A percentile compares a stretch with the other conserved stretches of the same genome.
phyloP scores from a whole-genome alignment of 805 yeast species.

The Suhomyces vadensis region DNA sequence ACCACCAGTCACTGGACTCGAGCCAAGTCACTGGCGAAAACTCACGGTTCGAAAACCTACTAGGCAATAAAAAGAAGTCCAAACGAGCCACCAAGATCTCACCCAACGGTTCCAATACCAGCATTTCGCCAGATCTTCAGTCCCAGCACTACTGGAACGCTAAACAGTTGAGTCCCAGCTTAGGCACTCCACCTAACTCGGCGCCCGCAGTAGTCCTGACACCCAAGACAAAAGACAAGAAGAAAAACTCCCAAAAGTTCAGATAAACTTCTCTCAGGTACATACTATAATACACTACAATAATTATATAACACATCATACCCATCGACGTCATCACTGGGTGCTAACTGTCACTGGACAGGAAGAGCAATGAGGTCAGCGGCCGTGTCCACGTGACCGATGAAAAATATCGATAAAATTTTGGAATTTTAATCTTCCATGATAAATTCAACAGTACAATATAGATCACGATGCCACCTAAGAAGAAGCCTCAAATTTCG shows the following conservation, averaged over 20 bases:
- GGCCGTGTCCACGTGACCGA: too few species aligned
- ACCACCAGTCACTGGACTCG: neutral
- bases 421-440: neutral
- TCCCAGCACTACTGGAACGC: slow-evolving; percentile 13
- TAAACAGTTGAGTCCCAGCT: slow-evolving; percentile 3
- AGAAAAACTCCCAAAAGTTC: slow-evolving; percentile 21
- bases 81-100: slow-evolving; percentile 18
- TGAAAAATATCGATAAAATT: neutral
- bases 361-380: too few species aligned
- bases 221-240: slow-evolving; percentile 19
- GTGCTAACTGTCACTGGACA: too few species aligned
- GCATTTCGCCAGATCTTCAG: slow-evolving; percentile 17
- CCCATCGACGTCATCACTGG: too few species aligned
- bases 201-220: slow-evolving; percentile 11
- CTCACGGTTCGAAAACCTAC: slow-evolving; percentile 26
- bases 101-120: slow-evolving; percentile 14
- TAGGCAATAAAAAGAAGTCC: slow-evolving; percentile 28
- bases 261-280: too few species aligned
- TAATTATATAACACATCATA: too few species aligned
- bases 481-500: slow-evolving; percentile 52
- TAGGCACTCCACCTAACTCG: slow-evolving; percentile 12
- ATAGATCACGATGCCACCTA: slow-evolving; percentile 67
- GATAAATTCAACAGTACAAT: neutral
- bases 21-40: slow-evolving; percentile 13
- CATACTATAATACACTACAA: too few species aligned